These are phyloP conservation scores for Saturnispora hagleri DNA, from an alignment of 805 yeast species.

Conservation along the genomic window DNA sequence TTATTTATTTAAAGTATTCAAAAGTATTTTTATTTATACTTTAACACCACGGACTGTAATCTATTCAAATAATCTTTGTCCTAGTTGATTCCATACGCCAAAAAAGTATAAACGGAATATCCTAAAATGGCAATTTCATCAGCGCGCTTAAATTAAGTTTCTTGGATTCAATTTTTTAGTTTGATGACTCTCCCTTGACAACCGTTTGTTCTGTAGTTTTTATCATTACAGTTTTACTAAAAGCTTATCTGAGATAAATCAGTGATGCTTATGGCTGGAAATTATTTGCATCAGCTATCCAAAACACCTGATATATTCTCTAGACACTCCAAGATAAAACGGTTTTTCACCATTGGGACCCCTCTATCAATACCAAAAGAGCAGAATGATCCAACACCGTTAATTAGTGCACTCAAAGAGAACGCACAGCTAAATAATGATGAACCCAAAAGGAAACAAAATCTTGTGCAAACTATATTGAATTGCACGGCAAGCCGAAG, in stretches of 20 bases:
- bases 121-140: slow-evolving; percentile 2
- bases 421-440: neutral
- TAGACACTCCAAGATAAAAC: too few relatives aligned
- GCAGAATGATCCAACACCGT: neutral
- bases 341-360: neutral
- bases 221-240: too few relatives aligned
- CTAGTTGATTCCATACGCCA: neutral
- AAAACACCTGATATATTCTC: too few relatives aligned
- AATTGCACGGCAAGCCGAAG: slow-evolving; percentile 90
- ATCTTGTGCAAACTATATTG: slow-evolving; percentile 73
- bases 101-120: neutral
- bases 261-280: neutral
- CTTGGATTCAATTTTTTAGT: neutral
- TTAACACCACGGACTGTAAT: neutral
- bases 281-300: neutral
- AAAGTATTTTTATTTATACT: neutral
- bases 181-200: neutral
- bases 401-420: neutral
- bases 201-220: neutral
- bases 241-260: neutral
- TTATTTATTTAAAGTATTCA: neutral
- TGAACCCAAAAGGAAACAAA: slow-evolving; percentile 37
- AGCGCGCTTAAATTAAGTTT: slow-evolving; percentile 1
- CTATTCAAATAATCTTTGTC: neutral
- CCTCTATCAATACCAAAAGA: neutral